These are phyloP conservation scores for Pseudogymnoascus verrucosus DNA, from an alignment of 2,329 filamentous ascomycete genomes.

Conservation along the genomic window DNA sequence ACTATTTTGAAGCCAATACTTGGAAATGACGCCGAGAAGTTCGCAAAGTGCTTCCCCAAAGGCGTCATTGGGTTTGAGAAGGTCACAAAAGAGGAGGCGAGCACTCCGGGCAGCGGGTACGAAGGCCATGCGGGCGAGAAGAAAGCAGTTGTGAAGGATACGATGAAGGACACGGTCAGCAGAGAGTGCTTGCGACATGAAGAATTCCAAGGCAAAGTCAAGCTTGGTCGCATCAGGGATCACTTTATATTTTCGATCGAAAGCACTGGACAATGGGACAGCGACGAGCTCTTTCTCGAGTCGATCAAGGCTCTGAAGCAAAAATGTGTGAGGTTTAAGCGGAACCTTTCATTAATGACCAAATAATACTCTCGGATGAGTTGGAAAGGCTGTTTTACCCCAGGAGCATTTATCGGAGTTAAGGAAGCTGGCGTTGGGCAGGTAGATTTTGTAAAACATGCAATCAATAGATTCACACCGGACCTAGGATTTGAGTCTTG, in stretches of 20 bases:
- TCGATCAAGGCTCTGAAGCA: slow-evolving; percentile 75
- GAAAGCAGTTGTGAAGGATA: slow-evolving; percentile 79
- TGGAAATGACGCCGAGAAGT: slow-evolving; percentile 80
- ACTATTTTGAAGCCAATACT: slow-evolving; percentile 75
- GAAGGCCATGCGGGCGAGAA: slow-evolving; percentile 68
- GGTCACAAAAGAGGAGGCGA: slow-evolving; percentile 60
- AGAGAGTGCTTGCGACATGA: slow-evolving; percentile 84
- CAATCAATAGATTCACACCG: slow-evolving; percentile 5
- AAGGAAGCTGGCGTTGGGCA: slow-evolving; percentile 22
- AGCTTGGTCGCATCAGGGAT: slow-evolving; percentile 79
- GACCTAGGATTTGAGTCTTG: background rate
- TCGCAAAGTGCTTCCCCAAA: slow-evolving; percentile 77
- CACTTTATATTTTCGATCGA: slow-evolving; percentile 98
- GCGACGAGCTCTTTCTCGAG: slow-evolving; percentile 88
- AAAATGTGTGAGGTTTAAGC: slow-evolving; percentile 70
- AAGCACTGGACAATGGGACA: slow-evolving; percentile 91
- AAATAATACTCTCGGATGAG: slow-evolving; percentile 21
- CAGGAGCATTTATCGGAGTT: slow-evolving; percentile 26
- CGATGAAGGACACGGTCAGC: slow-evolving; percentile 93
- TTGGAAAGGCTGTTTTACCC: slow-evolving; percentile 1
- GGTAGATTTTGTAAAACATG: slow-evolving; percentile 13
- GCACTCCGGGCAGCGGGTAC: slow-evolving; percentile 52
- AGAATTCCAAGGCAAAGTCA: slow-evolving; percentile 93
- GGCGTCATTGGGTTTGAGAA: slow-evolving; percentile 79
- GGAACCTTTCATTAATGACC: slow-evolving; percentile 60